phyloP scores from a whole-genome alignment of 345 rosid genomes.

The Psidium friedrichsthalianum region DNA sequence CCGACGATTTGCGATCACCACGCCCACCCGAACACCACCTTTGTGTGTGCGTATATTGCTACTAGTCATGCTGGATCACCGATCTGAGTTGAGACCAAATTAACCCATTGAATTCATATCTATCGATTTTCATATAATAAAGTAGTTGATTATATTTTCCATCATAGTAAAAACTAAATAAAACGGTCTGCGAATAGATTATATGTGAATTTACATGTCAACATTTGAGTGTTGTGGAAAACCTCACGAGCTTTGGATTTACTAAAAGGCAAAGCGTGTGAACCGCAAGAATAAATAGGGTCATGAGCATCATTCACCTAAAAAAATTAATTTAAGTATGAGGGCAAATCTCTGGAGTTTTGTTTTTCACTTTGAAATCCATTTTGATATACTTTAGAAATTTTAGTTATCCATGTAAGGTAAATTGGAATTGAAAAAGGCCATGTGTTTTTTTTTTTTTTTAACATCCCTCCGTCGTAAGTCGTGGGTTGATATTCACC shows the following conservation, averaged over 20 bases:
- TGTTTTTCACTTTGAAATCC: no score
- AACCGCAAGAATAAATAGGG: neutral
- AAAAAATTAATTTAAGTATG: no score
- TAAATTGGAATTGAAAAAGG: no score
- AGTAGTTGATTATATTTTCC: neutral
- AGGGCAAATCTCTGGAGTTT: no score
- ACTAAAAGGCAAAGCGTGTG: neutral
- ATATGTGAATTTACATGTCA: no score
- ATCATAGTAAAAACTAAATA: neutral
- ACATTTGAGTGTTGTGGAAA: neutral
- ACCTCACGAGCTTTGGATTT: neutral
- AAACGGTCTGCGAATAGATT: no score
- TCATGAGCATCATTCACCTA: no score
- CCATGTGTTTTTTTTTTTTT: no score
- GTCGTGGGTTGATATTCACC: neutral
- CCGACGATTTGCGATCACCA: neutral
- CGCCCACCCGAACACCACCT: neutral
- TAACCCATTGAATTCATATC: neutral
- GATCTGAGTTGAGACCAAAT: neutral
- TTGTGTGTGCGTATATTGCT: neutral
- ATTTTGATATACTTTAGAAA: no score
- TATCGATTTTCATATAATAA: neutral
- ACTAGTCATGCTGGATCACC: neutral
- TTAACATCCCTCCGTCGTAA: neutral
- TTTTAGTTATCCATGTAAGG: no score